phyloP scores from a whole-genome alignment of 768 basidiomycete species.

The Auriscalpium microsporum region DNA sequence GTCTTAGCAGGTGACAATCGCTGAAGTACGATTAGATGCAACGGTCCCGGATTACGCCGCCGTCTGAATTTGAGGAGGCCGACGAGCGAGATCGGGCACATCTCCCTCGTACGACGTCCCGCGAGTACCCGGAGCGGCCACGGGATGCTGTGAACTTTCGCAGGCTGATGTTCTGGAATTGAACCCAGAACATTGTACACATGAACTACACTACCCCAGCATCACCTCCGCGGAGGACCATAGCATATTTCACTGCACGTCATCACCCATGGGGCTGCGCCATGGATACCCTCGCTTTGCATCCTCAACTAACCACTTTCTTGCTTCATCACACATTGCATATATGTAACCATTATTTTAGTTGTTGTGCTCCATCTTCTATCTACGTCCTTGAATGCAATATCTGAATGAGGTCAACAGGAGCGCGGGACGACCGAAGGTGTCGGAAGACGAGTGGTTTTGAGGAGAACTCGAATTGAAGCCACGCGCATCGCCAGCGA shows the following conservation, averaged over 20 bases:
- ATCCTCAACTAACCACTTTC: neutral
- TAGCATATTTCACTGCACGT: neutral
- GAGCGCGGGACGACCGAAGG: too few relatives aligned
- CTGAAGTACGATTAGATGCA: slow-evolving; percentile 42
- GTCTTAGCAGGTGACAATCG: too few relatives aligned
- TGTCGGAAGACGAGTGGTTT: too few relatives aligned
- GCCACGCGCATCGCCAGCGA: too few relatives aligned
- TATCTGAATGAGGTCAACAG: too few relatives aligned
- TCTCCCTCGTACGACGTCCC: slow-evolving; percentile 14
- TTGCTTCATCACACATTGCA: slow-evolving; percentile 1
- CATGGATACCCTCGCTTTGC: slow-evolving; percentile 2
- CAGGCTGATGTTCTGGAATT: slow-evolving; percentile 22
- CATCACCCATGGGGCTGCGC: neutral
- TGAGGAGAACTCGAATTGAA: too few relatives aligned
- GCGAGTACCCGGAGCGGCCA: slow-evolving; percentile 17
- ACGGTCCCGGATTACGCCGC: slow-evolving; percentile 50
- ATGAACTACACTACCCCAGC: too few relatives aligned
- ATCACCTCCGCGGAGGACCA: neutral
- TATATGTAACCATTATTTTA: neutral
- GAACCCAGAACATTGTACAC: neutral
- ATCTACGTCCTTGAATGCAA: too few relatives aligned
- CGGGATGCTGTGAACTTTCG: slow-evolving; percentile 22
- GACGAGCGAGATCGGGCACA: slow-evolving; percentile 19
- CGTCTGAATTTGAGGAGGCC: slow-evolving; percentile 33
- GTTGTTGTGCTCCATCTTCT: too few relatives aligned